phyloP scores from a whole-genome alignment of 1,284 basidiomycete species.

The Microbotryomycetes sp. region DNA sequence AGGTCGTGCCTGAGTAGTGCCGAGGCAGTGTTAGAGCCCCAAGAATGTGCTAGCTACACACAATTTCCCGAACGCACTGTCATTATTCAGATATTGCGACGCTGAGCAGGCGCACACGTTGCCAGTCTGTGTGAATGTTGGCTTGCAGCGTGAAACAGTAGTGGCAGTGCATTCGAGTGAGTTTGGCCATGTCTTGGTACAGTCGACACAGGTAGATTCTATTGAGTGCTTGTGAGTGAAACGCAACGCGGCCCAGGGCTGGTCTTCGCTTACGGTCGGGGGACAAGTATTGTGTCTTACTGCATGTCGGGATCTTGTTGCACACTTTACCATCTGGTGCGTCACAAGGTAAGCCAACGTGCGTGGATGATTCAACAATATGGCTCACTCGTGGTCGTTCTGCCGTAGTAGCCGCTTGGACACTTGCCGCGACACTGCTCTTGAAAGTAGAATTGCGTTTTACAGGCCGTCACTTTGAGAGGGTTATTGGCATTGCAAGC shows the following conservation, averaged over 20 bases:
- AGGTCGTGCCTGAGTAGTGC: neutral
- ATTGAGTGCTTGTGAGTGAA: neutral
- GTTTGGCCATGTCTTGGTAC: neutral
- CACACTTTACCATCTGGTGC: neutral
- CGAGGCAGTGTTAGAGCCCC: too few relatives aligned
- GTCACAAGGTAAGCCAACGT: too few relatives aligned
- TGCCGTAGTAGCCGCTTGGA: neutral
- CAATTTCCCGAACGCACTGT: neutral
- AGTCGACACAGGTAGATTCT: neutral
- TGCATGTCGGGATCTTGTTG: neutral
- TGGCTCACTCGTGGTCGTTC: neutral
- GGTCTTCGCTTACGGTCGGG: neutral
- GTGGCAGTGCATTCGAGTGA: neutral
- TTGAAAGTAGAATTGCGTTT: neutral
- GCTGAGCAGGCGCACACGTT: neutral
- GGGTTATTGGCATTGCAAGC: neutral
- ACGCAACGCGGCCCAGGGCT: too few relatives aligned
- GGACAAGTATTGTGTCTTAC: neutral
- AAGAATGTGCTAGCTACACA: neutral
- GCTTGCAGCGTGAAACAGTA: neutral
- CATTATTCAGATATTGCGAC: neutral
- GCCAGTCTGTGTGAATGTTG: neutral
- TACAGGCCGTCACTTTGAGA: neutral
- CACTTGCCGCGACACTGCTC: neutral
- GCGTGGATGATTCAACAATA: too few relatives aligned